Conservation (phyloP, 2,329 filamentous ascomycete genomes). For the Plenodomus tracheiphilus region DNA sequence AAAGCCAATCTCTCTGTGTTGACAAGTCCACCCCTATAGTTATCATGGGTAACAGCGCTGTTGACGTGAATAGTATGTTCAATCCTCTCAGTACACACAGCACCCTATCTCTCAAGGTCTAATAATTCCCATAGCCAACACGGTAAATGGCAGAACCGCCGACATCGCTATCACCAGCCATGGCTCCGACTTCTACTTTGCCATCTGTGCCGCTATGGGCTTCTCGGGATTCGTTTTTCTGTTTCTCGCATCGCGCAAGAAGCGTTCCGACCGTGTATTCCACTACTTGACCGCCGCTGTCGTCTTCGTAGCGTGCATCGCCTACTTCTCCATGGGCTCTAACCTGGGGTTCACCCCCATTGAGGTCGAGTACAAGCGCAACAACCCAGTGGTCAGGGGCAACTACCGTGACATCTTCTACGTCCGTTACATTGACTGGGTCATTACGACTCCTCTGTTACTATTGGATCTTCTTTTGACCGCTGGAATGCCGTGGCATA, state of each 20-base stretch:
- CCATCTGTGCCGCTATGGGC: slow-evolving; percentile 64
- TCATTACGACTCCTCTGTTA: slow-evolving; percentile 66
- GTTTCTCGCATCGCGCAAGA: slow-evolving; percentile 56
- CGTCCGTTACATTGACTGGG: slow-evolving; percentile 67
- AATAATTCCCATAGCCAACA: slow-evolving; percentile 35
- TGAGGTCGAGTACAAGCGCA: slow-evolving; percentile 60
- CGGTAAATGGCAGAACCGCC: slow-evolving; percentile 51
- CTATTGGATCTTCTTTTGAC: slow-evolving; percentile 66
- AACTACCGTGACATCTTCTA: slow-evolving; percentile 67
- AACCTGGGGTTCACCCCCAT: slow-evolving; percentile 67
- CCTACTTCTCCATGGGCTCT: slow-evolving; percentile 70
- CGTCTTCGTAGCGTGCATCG: slow-evolving; percentile 62
- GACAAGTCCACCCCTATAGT: background rate
- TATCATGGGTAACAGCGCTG: slow-evolving; percentile 25
- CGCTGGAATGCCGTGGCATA: slow-evolving; percentile 66
- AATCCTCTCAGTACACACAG: background rate
- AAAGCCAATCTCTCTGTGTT: slow-evolving; percentile 1
- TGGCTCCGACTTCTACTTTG: slow-evolving; percentile 67
- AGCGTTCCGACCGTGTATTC: slow-evolving; percentile 61
- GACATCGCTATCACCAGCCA: slow-evolving; percentile 62
- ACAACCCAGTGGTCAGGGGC: slow-evolving; percentile 51
- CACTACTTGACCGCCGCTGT: slow-evolving; percentile 66
- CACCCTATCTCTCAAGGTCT: background rate
- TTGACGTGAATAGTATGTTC: slow-evolving; percentile 24
- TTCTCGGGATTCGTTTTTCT: slow-evolving; percentile 58